Evolutionary conservation across 306 rosid species (phyloP).

Genomic region (barrel medic (Medicago truncatula)): DNA sequence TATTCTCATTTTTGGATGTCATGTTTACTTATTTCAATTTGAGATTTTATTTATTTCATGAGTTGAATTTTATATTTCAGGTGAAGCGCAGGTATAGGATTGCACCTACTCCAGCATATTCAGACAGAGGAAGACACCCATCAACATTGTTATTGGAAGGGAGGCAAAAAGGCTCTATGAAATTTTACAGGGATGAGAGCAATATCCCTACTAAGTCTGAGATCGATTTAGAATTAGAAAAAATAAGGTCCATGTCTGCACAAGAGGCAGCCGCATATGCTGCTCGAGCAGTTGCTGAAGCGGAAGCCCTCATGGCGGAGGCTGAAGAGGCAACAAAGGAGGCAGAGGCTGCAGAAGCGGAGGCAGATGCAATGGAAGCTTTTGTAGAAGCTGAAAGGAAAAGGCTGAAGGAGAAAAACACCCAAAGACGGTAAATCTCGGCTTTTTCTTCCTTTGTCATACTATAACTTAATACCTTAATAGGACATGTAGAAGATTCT

Average conservation of each 20-base stretch:
- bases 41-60: conserved; percentile 19
- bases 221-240: conserved; percentile 77
- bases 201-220: conserved; percentile 61
- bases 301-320: conserved; percentile 88
- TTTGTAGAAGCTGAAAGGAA: conserved; percentile 80
- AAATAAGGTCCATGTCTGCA: conserved; percentile 78
- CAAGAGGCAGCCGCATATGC: conserved; percentile 85
- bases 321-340: conserved; percentile 92
- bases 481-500: conserved; percentile 1
- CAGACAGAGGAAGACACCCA: conserved; percentile 65
- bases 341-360: conserved; percentile 96
- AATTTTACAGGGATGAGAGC: conserved; percentile 57
- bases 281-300: conserved; percentile 88
- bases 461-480: conserved; percentile 10
- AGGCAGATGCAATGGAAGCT: conserved; percentile 84
- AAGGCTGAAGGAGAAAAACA: conserved; percentile 64
- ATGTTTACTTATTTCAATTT: conserved; percentile 29
- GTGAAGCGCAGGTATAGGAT: conserved; percentile 87
- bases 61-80: conserved; percentile 53
- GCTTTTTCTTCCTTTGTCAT: conserved; percentile 2
- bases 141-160: conserved; percentile 55
- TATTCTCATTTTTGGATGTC: conserved; percentile 28
- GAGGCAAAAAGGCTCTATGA: conserved; percentile 61
- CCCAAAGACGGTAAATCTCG: conserved; percentile 69
- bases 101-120: conserved; percentile 55